A percentile compares a stretch with the other conserved stretches of the same genome.
Conservation (phyloP, 305 asterid genomes). For the Ilex paraguariensis region DNA sequence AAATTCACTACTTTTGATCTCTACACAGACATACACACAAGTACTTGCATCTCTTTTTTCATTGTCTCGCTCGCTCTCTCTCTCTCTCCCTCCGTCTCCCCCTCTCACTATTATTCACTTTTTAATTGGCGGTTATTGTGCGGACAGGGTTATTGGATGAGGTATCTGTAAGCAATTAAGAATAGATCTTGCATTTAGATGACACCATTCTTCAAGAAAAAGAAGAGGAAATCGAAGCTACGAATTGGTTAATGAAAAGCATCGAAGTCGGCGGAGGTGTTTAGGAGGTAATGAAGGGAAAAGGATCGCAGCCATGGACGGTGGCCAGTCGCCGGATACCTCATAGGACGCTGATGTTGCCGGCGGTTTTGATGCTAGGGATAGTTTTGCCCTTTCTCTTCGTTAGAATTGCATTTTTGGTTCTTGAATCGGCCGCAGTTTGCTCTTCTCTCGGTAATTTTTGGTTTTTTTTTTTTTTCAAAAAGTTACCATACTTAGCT, state of each 20-base stretch:
- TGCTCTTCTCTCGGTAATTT: slow-evolving; percentile 34
- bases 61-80: too few relatives aligned
- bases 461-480: background rate
- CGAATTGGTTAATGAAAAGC: too few relatives aligned
- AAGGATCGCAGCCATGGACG: slow-evolving; percentile 23
- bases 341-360: slow-evolving; percentile 48
- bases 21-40: too few relatives aligned
- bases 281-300: slow-evolving; percentile 47
- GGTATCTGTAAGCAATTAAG: too few relatives aligned
- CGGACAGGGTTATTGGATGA: too few relatives aligned
- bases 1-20: too few relatives aligned
- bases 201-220: slow-evolving; percentile 24
- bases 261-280: slow-evolving; percentile 25
- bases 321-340: slow-evolving; percentile 40
- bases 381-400: slow-evolving; percentile 52
- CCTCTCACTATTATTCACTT: too few relatives aligned
- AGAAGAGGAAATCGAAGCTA: slow-evolving; percentile 35
- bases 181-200: slow-evolving; percentile 2
- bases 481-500: background rate
- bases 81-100: too few relatives aligned
- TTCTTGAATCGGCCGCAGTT: slow-evolving; percentile 65
- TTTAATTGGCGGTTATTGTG: too few relatives aligned
- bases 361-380: slow-evolving; percentile 19
- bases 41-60: too few relatives aligned
- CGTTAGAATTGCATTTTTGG: slow-evolving; percentile 52